Conservation (phyloP, 2,329 filamentous ascomycete species). For the Penicillium janthinellum region DNA sequence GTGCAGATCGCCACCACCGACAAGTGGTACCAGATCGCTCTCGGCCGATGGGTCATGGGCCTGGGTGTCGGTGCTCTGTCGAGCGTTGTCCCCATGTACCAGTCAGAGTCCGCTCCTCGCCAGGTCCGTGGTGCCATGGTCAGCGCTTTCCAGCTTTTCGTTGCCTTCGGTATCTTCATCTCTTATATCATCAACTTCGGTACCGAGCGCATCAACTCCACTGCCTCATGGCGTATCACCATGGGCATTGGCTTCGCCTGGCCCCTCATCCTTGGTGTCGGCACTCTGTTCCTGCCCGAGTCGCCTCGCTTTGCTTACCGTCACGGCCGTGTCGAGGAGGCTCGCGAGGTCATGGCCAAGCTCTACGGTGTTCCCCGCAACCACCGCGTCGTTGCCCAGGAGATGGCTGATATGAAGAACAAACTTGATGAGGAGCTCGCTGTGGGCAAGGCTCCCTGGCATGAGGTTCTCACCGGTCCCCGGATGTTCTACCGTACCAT, state of each 20-base stretch:
- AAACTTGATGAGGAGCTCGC: conserved; percentile 60
- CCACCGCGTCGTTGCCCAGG: conserved; percentile 57
- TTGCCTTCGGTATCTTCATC: conserved; percentile 53
- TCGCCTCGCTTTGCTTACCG: conserved; percentile 62
- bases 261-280: conserved; percentile 56
- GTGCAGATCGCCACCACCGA: conserved; percentile 48
- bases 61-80: conserved; percentile 52
- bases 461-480: conserved; percentile 51
- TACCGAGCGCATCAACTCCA: conserved; percentile 45
- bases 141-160: conserved; percentile 53
- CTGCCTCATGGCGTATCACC: conserved; percentile 51
- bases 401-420: conserved; percentile 60
- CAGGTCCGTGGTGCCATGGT: conserved; percentile 53
- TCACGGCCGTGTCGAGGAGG: conserved; percentile 54
- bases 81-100: conserved; percentile 52
- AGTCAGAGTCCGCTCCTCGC: conserved; percentile 49
- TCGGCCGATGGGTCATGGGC: conserved; percentile 51
- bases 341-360: conserved; percentile 55
- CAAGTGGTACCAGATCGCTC: conserved; percentile 49
- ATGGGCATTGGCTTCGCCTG: conserved; percentile 63
- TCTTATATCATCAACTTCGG: conserved; percentile 54
- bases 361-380: conserved; percentile 59
- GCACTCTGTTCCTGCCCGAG: conserved; percentile 60
- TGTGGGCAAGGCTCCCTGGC: conserved; percentile 43
- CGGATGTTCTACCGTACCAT: conserved; percentile 51